Evolutionary conservation across 176 grass and related monocot species (phyloP), one percentile per base, ranked within the genome.

Genomic region (Aegilops bicornis): DNA sequence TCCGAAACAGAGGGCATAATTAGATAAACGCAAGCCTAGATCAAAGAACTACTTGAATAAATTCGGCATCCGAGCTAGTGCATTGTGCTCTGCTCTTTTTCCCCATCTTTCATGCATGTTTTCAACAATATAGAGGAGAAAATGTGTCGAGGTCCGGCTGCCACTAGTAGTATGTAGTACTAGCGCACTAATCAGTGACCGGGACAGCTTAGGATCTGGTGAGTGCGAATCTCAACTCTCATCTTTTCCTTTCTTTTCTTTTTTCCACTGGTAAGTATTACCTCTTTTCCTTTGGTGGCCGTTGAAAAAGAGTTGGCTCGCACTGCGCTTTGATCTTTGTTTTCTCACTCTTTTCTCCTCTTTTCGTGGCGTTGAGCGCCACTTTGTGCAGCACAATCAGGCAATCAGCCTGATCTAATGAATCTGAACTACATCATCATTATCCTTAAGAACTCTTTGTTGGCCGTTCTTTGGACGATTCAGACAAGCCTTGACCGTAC

Each of bases 291-390:
- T 76, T 37, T 69, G 22, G 15, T 27, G 0, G 45, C 27, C 36
- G 88, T 89, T 89, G 78, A 82, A 89, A 89, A 89, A 43, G 50
- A 86, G 78, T 86, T 77, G 78, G 88, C 87, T 68, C 87, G 76
- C 68, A 10, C 31, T 82, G 27, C 12, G 32, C 74, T 35, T 66
- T 65, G 10, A 8, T 39, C 32, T 0, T 13, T 13, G 8, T 71
- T 40, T 37, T 36, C 48, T 59, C 50, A 0, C 7, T 17, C 48
- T 25, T 83, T 72, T 42, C 16, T 7, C 40, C 52, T 79, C n/a
- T 31, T 24, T 59, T 24, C 16, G 24, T 74, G 76, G 40, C 32
- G 30, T 42, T 62, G 22, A 56, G 22, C 69, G 8, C 30, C 42
- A 67, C 78, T 66, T 7, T 58, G 54, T 8, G 54, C 19, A 58